These are phyloP conservation scores for Citrullus amarus DNA, from an alignment of 306 rosid species.

Conservation along the genomic window DNA sequence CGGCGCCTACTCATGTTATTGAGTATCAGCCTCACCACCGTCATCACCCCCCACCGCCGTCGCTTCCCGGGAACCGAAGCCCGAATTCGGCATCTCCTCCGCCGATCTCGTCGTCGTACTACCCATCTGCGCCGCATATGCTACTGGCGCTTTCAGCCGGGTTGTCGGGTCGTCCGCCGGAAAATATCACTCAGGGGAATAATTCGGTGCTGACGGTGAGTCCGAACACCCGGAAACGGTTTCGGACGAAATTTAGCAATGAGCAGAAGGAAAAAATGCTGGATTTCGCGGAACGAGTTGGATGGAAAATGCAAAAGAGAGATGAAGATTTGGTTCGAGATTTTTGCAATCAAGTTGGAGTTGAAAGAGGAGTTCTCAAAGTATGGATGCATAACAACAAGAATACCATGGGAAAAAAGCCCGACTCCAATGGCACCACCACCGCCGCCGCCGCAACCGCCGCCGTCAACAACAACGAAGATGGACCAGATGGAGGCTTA, in stretches of 20 bases:
- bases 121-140: conserved; percentile 94
- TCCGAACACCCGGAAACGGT: conserved; percentile 39
- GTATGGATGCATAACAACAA: conserved; percentile 99
- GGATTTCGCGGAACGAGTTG: conserved; percentile 58
- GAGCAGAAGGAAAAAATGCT: conserved; percentile 84
- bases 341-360: conserved; percentile 61
- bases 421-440: neutral
- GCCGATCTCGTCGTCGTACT: conserved; percentile 88
- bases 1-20: conserved; percentile 12
- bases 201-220: conserved; percentile 7
- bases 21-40: conserved; percentile 33
- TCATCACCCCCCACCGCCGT: conserved; percentile 26
- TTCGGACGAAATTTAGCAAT: conserved; percentile 59
- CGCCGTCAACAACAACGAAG: neutral
- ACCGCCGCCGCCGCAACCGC: neutral
- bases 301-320: conserved; percentile 93
- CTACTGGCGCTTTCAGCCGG: conserved; percentile 77
- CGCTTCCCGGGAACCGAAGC: conserved; percentile 25
- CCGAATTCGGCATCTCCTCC: conserved; percentile 86
- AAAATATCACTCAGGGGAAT: neutral
- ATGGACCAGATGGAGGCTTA: neutral
- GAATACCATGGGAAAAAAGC: conserved; percentile 41
- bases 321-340: conserved; percentile 57
- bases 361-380: conserved; percentile 61
- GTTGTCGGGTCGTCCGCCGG: neutral